These are phyloP conservation scores for Phyllosticta citrichinensis DNA, from an alignment of 2,329 filamentous ascomycete species.

Conservation along the genomic window DNA sequence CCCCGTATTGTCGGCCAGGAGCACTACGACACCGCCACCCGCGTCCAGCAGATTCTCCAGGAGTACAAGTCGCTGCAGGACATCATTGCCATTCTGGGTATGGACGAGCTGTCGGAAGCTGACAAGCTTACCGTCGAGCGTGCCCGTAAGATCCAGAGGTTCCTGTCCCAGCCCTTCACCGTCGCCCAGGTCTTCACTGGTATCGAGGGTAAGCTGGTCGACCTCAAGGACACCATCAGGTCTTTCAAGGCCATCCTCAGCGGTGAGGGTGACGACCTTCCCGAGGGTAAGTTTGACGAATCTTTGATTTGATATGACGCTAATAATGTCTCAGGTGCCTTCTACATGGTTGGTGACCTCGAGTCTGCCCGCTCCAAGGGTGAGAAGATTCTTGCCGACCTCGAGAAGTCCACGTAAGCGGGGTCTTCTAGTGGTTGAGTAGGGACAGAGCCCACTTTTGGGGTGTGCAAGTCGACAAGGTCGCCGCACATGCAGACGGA, in stretches of 20 bases:
- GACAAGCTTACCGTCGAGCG: slow-evolving; percentile 99
- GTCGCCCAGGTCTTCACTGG: slow-evolving; percentile 76
- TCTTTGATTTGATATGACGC: background rate
- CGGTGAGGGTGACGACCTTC: slow-evolving; percentile 92
- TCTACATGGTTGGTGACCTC: slow-evolving; percentile 99
- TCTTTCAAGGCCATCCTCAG: slow-evolving; percentile 96
- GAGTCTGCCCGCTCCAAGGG: slow-evolving; percentile 90
- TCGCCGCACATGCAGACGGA: background rate
- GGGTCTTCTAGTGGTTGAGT: background rate
- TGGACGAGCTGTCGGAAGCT: slow-evolving; percentile 98
- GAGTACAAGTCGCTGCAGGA: slow-evolving; percentile 99
- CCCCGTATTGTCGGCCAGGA: slow-evolving; percentile 97
- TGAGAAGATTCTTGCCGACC: slow-evolving; percentile 98
- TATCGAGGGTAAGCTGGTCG: slow-evolving; percentile 95
- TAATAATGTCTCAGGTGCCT: slow-evolving; percentile 40
- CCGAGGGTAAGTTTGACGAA: slow-evolving; percentile 57
- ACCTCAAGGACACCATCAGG: slow-evolving; percentile 95
- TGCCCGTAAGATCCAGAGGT: slow-evolving; percentile 99
- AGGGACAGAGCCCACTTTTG: background rate
- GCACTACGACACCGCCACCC: slow-evolving; percentile 90
- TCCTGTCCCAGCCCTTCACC: slow-evolving; percentile 98
- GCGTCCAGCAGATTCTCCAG: slow-evolving; percentile 98
- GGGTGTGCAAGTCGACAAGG: background rate
- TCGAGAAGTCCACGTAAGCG: slow-evolving; percentile 45
- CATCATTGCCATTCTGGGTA: slow-evolving; percentile 99